Evolutionary conservation across 108 stramenopile species (phyloP).

Genomic region (Fragilariopsis cylindrus): DNA sequence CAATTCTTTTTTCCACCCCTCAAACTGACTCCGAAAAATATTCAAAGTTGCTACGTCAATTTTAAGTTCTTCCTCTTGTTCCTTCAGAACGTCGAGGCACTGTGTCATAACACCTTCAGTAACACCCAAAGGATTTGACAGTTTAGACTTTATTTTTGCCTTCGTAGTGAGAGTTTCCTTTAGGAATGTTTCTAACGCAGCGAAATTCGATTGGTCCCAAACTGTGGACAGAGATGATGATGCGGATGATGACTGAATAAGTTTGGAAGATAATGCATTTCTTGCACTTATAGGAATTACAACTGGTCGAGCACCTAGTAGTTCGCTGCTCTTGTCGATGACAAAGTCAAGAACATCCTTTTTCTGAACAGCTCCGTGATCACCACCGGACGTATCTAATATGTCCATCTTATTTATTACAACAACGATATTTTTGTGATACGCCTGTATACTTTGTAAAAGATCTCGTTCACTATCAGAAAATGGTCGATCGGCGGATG

Average conservation of each 20-base stretch:
- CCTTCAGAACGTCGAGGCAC: constrained; percentile 49
- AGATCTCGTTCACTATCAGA: constrained; percentile 68
- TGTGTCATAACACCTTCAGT: constrained; percentile 65
- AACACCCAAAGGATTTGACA: constrained; percentile 78
- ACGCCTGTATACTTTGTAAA: constrained; percentile 61
- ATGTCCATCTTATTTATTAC: constrained; percentile 90
- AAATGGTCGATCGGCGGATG: constrained; percentile 86
- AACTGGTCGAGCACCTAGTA: constrained; percentile 69
- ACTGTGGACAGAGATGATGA: constrained; percentile 20
- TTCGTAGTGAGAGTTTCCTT: constrained; percentile 69
- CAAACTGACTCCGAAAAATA: constrained; percentile 60
- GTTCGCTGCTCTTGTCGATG: constrained; percentile 62
- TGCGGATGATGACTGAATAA: constrained; percentile 27
- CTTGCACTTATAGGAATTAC: constrained; percentile 75
- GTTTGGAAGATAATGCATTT: constrained; percentile 68
- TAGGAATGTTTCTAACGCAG: constrained; percentile 61
- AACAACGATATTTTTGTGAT: constrained; percentile 74
- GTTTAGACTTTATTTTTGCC: constrained; percentile 74
- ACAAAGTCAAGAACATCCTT: constrained; percentile 73
- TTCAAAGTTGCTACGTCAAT: constrained; percentile 69
- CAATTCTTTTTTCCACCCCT: constrained; percentile 72
- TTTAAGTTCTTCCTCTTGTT: constrained; percentile 52
- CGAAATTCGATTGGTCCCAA: constrained; percentile 72
- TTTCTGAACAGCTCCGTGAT: constrained; percentile 65
- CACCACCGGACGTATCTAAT: constrained; percentile 60